Conservation (phyloP, 176 grass and related monocot species). For the Aegilops longissima region DNA sequence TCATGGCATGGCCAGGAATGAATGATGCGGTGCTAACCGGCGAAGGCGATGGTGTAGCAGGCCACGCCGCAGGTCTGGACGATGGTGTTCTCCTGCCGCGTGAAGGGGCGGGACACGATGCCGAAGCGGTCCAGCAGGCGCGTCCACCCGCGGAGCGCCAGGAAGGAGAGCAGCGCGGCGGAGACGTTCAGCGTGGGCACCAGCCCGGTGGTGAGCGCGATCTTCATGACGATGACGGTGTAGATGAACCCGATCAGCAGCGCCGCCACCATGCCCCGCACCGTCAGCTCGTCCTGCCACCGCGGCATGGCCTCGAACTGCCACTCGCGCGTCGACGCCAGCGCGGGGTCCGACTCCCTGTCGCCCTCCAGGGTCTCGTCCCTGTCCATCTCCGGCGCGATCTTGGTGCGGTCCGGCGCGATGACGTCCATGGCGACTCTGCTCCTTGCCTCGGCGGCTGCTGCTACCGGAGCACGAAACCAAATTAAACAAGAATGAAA, state of each 20-base stretch:
- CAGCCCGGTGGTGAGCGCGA: constrained; percentile 76
- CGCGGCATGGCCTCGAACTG: constrained; percentile 45
- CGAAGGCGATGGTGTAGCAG: constrained; percentile 82
- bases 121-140: constrained; percentile 57
- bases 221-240: constrained; percentile 92
- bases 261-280: constrained; percentile 62
- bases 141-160: constrained; percentile 73
- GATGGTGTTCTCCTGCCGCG: constrained; percentile 90
- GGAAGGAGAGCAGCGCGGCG: constrained; percentile 77
- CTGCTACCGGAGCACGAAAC: not conserved
- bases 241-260: constrained; percentile 62
- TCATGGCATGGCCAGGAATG: not conserved
- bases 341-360: constrained; percentile 38
- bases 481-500: not conserved
- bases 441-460: not conserved
- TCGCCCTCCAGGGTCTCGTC: constrained; percentile 24
- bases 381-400: constrained; percentile 33
- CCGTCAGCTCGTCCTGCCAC: constrained; percentile 73
- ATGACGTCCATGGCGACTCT: constrained; percentile 12
- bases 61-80: constrained; percentile 93
- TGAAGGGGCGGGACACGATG: constrained; percentile 61
- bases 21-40: constrained; percentile 37
- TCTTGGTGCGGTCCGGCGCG: not conserved
- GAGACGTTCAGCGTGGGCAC: constrained; percentile 97
- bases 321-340: not conserved